These are phyloP conservation scores for Calophaca sinica DNA, from an alignment of 306 rosid species.

Conservation along the genomic window DNA sequence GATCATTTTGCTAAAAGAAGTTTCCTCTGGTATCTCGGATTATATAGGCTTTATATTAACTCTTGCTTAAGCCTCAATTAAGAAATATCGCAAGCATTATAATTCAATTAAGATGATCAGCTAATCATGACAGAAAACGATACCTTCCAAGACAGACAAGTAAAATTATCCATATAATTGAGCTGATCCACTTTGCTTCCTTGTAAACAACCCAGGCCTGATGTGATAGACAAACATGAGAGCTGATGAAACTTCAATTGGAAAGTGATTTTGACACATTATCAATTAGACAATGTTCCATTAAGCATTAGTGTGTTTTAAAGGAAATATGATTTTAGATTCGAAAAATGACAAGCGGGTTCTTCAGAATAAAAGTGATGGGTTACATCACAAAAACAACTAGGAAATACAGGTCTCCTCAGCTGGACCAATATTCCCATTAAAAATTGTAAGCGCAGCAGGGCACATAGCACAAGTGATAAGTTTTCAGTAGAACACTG, in stretches of 20 bases:
- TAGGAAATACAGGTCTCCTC: slow-evolving; percentile 2
- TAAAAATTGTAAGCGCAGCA: neutral
- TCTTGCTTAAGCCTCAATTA: slow-evolving; percentile 20
- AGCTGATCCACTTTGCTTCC: slow-evolving; percentile 73
- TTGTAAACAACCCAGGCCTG: slow-evolving; percentile 84
- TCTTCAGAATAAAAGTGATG: slow-evolving; percentile 12
- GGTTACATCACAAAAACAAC: neutral
- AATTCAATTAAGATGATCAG: slow-evolving; percentile 2
- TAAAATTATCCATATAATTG: slow-evolving; percentile 68
- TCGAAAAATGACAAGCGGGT: neutral
- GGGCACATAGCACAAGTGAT: slow-evolving; percentile 23
- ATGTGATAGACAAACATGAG: slow-evolving; percentile 35
- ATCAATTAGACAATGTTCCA: neutral
- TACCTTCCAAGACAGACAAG: slow-evolving; percentile 82
- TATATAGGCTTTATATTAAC: neutral
- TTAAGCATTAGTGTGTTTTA: neutral
- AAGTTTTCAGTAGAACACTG: neutral
- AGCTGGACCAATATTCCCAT: neutral
- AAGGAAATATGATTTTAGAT: slow-evolving; percentile 20
- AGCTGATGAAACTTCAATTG: slow-evolving; percentile 36
- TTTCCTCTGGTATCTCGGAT: slow-evolving; percentile 23
- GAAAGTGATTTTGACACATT: slow-evolving; percentile 20
- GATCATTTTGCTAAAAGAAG: slow-evolving; percentile 21
- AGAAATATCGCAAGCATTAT: slow-evolving; percentile 6
- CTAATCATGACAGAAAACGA: slow-evolving; percentile 22